Evolutionary conservation across 306 rosid genomes (phyloP), one percentile per base, ranked within the genome.

Genomic region (Citrullus amarus): DNA sequence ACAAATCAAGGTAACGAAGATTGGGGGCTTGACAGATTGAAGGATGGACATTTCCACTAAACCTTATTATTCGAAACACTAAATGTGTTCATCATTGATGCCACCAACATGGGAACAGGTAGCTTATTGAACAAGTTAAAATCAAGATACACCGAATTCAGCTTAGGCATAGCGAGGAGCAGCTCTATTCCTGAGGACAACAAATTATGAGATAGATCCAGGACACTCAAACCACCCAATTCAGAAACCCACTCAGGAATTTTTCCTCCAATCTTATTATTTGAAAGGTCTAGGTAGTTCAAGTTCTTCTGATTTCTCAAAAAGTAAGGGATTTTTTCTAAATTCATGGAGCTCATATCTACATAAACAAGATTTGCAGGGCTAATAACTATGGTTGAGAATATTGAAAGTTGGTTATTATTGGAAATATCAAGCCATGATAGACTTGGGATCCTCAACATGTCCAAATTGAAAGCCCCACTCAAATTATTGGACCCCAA

Each of bases 71-170:
- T 79, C 58, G 86, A 87, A 56, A 46, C 78, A 6, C 38, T 71
- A 53, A 44, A 30, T 22, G 0, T 1, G 0, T 4, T 0, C 72
- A 12, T 22, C 4, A 11, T 4, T 9, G 51, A 39, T 1, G 32
- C 0, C 0, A 82, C 30, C 55, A 36, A 84, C 66, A 83, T 32
- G 10, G 76, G 84, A 75, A 81, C 43, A 16, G 43, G 53, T 50
- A 39, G 51, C 71, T 86, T 85, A 57, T 81, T 57, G 39, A 88
- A 80, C 25, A 78, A 32, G 81, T 83, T 83, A 74, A 55, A 81
- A 54, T 75, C 73, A 3, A 83, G 84, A 15, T 51, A 68, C 60
- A 85, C 1, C 2, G 0, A 0, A 0, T 0, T 0, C 16, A 81
- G 9, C 5, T 44, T n/a, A 8, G 22, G 15, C 87, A 60, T 43